Conservation (phyloP, 257 asterid genomes). For the Scutellaria galericulata region DNA sequence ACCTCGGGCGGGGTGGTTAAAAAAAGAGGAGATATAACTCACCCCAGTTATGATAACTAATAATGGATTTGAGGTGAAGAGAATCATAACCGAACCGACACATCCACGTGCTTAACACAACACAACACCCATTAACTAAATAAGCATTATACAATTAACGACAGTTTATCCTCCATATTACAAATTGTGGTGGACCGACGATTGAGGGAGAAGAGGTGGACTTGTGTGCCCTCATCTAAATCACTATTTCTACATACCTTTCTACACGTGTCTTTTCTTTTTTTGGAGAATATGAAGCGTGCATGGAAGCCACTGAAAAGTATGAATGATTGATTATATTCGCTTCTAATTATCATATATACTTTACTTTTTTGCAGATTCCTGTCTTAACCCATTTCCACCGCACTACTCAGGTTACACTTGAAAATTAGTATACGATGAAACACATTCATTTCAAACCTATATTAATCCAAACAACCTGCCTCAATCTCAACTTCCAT, state of each 20-base stretch:
- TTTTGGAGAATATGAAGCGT: neutral
- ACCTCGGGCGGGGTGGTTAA: too few relatives aligned
- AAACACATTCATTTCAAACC: too few relatives aligned
- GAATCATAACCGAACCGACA: slow-evolving; percentile 38
- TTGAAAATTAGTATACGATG: too few relatives aligned
- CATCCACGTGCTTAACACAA: slow-evolving; percentile 49
- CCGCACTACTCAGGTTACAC: too few relatives aligned
- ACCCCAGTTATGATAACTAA: too few relatives aligned
- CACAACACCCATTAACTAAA: slow-evolving; percentile 18
- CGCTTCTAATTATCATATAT: neutral
- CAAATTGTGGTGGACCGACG: slow-evolving; percentile 17
- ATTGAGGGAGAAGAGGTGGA: slow-evolving; percentile 8
- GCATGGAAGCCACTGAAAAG: slow-evolving; percentile 19
- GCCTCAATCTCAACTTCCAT: too few relatives aligned
- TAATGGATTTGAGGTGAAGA: too few relatives aligned
- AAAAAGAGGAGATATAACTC: too few relatives aligned
- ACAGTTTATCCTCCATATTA: neutral
- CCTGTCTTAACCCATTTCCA: slow-evolving; percentile 2
- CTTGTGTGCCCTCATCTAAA: neutral
- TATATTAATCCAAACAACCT: too few relatives aligned
- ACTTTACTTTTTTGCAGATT: neutral
- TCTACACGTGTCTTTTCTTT: too few relatives aligned
- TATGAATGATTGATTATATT: slow-evolving; percentile 18
- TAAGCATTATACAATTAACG: slow-evolving; percentile 30
- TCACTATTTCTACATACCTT: neutral